Conservation (phyloP, 192 early-diverging fungal genomes). For the Backusella psychrophila region DNA sequence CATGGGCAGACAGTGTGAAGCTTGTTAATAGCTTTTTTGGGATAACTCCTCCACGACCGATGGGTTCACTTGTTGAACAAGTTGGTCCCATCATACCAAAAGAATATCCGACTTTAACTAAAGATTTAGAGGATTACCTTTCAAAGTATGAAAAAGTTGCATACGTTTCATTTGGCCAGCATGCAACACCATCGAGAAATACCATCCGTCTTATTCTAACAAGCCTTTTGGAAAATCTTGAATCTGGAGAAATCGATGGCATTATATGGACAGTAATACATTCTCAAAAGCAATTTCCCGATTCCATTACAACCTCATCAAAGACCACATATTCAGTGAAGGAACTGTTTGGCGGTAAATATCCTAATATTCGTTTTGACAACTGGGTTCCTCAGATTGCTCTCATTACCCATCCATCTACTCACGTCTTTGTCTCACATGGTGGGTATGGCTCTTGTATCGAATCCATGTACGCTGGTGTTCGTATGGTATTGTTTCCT, state of each 20-base stretch:
- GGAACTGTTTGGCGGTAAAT: neutral
- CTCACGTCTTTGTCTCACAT: slow-evolving; percentile 25
- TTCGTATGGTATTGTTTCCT: slow-evolving; percentile 26
- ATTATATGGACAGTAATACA: slow-evolving; percentile 27
- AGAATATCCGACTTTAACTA: slow-evolving; percentile 7
- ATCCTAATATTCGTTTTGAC: neutral
- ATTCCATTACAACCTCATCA: neutral
- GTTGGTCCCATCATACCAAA: slow-evolving; percentile 36
- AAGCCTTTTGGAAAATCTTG: slow-evolving; percentile 9
- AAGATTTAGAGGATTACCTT: slow-evolving; percentile 4
- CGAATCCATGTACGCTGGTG: slow-evolving; percentile 29
- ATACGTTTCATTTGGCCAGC: slow-evolving; percentile 36
- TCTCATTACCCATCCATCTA: slow-evolving; percentile 21
- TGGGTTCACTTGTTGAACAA: slow-evolving; percentile 21
- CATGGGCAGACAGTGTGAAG: slow-evolving; percentile 11
- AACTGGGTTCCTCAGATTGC: slow-evolving; percentile 33
- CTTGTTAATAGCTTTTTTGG: slow-evolving; percentile 26
- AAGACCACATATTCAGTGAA: neutral
- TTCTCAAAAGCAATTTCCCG: neutral
- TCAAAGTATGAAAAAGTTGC: neutral
- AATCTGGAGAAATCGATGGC: slow-evolving; percentile 30
- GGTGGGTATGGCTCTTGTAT: slow-evolving; percentile 21
- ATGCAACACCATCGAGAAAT: neutral
- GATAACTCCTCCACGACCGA: neutral
- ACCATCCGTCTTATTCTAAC: slow-evolving; percentile 19